A percentile compares a stretch with the other conserved stretches of the same genome.
These are phyloP conservation scores for Hepatocystis sp. DNA, from an alignment of 169 alveolate genomes.

Conservation along the genomic window DNA sequence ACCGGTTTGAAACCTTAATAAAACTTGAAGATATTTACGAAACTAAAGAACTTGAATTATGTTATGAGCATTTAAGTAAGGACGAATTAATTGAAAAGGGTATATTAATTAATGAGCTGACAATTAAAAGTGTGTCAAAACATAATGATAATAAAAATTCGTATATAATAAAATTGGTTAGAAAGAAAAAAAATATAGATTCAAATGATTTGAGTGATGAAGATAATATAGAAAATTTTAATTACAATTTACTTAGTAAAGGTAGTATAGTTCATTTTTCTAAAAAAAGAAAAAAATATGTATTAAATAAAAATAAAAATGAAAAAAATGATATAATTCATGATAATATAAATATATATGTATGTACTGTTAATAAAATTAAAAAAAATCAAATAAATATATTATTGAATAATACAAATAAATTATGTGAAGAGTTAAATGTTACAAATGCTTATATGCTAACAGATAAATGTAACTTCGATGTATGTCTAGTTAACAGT, in stretches of 20 bases:
- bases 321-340: not conserved
- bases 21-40: conserved; percentile 42
- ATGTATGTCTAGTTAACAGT: conserved; percentile 40
- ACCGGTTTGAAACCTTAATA: conserved; percentile 29
- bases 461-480: conserved; percentile 31
- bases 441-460: conserved; percentile 10
- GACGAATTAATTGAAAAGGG: conserved; percentile 69
- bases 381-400: conserved; percentile 42
- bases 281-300: conserved; percentile 46
- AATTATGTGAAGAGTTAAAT: conserved; percentile 51
- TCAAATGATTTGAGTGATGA: conserved; percentile 64
- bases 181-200: conserved; percentile 17
- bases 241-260: conserved; percentile 25
- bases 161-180: conserved; percentile 31
- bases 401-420: conserved; percentile 5
- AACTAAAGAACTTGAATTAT: conserved; percentile 39
- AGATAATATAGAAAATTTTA: conserved; percentile 52
- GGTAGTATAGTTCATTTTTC: conserved; percentile 69
- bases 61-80: conserved; percentile 47
- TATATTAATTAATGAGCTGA: conserved; percentile 23
- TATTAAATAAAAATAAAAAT: not conserved
- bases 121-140: conserved; percentile 32
- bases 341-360: conserved; percentile 24
- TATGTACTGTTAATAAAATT: conserved; percentile 63
- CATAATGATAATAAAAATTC: conserved; percentile 34